Conservation (phyloP, 2,329 filamentous ascomycete genomes). For the Pezicula rhizophila region DNA sequence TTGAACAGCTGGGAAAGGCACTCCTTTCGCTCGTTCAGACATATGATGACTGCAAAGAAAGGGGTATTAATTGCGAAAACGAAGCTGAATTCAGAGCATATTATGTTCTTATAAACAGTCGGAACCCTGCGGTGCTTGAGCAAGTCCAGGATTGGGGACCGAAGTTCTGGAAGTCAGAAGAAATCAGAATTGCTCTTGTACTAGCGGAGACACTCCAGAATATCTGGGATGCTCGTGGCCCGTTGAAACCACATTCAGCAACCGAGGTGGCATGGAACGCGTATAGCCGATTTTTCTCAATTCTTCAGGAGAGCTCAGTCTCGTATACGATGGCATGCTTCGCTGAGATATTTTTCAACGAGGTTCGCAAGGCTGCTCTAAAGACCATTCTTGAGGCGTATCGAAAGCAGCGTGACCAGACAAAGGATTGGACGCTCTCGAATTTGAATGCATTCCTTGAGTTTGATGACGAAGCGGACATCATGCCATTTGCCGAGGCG, state of each 20-base stretch:
- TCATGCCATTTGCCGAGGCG: slow-evolving; percentile 57
- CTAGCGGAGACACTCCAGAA: slow-evolving; percentile 57
- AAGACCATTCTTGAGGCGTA: slow-evolving; percentile 49
- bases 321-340: slow-evolving; percentile 68
- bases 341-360: slow-evolving; percentile 60
- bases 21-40: slow-evolving; percentile 59
- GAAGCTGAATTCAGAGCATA: slow-evolving; percentile 63
- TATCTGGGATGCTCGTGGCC: slow-evolving; percentile 50
- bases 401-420: slow-evolving; percentile 48
- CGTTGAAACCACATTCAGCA: slow-evolving; percentile 38
- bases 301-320: slow-evolving; percentile 48
- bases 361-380: slow-evolving; percentile 52
- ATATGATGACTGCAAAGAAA: slow-evolving; percentile 59
- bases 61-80: slow-evolving; percentile 51
- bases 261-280: slow-evolving; percentile 39
- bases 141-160: slow-evolving; percentile 50
- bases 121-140: slow-evolving; percentile 51
- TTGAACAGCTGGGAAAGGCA: slow-evolving; percentile 61
- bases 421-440: slow-evolving; percentile 53
- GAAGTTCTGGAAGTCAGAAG: slow-evolving; percentile 48
- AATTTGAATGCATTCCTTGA: slow-evolving; percentile 51
- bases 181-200: slow-evolving; percentile 55
- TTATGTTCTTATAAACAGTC: slow-evolving; percentile 56
- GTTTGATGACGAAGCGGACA: slow-evolving; percentile 63
- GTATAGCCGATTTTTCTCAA: slow-evolving; percentile 52